Conservation (phyloP, 257 asterid genomes). For the Cruciata laevipes region DNA sequence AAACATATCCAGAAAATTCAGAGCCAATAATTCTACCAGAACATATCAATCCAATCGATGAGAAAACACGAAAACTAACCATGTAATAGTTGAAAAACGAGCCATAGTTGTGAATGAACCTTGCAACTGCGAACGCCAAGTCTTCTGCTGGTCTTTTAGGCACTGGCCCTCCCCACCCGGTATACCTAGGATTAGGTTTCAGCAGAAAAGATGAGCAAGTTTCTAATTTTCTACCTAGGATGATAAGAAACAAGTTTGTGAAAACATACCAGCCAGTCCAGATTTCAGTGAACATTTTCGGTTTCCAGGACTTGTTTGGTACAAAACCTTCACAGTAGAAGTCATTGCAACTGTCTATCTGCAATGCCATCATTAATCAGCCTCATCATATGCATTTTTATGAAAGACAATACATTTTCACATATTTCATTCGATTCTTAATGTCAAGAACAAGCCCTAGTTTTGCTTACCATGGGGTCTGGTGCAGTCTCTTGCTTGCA, state of each 20-base stretch:
- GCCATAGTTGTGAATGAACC: conserved; percentile 81
- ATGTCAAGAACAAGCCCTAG: neutral
- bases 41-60: conserved; percentile 9
- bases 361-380: conserved; percentile 12
- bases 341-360: conserved; percentile 90
- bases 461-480: conserved; percentile 58
- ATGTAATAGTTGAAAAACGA: conserved; percentile 89
- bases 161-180: conserved; percentile 15
- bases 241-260: neutral
- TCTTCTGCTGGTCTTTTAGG: conserved; percentile 84
- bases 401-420: neutral
- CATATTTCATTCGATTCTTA: neutral
- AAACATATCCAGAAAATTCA: conserved; percentile 6
- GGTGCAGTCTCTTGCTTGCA: conserved; percentile 95
- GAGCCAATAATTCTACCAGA: neutral
- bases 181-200: neutral
- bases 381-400: too few relatives aligned
- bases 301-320: conserved; percentile 73
- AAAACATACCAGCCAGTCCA: conserved; percentile 78
- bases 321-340: conserved; percentile 74
- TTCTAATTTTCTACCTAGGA: neutral
- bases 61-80: conserved; percentile 35
- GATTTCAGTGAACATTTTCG: conserved; percentile 90
- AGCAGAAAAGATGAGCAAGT: neutral
- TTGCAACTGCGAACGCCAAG: conserved; percentile 79